Base-by-base conservation (phyloP, 1,284 basidiomycete species). In the Amylostereum chailletii region DNA sequence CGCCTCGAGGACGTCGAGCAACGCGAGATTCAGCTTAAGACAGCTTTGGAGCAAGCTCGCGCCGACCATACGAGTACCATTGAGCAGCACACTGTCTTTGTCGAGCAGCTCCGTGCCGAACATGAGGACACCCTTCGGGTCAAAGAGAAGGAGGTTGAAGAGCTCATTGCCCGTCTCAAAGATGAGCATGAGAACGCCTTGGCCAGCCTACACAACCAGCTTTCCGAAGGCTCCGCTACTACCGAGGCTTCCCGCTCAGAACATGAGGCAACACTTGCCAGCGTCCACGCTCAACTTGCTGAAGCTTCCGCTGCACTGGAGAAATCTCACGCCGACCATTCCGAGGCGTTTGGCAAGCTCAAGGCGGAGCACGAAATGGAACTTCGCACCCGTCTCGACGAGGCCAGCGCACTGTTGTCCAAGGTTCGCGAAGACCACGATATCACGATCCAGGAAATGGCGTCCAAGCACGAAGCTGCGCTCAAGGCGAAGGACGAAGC, bases 401-500 rank as follows among this genome's bases (percentile, higher is more conserved):
- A 83, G 56, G 76, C 71, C 26, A 71, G 72, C 48, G 63, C 68
- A 7, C 54, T 69, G 8, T 69, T 85, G 26, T 66, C 70, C 41
- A 66, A 62, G 10, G 66, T 76, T 3, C 67, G 62, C 27, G 69
- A 74, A 47, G 76, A 79, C 50, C 81, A 87, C 57, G 73, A 73
- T 46, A 70, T 69, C 39, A 57, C 67, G 9, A 44, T 85, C n/a
- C 62, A 66, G 33, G 77, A 75, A 58, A 59, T 74, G n/a, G 60
- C 64, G 26, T 65, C 70, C 1, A 81, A 82, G 49, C 81, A 88
- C 58, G 69, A 74, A 27, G 72, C 74, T 42, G 57, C 64, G 1
- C 60, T 83, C 52, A 81, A 79, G 62, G 69, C 72, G 59, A 80
- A 78, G 64, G 82, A 85, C 45, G 79, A 81, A 27, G 70, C 75